These are phyloP conservation scores for Myxozyma neotropica DNA, from an alignment of 805 yeast genomes.

Conservation along the genomic window DNA sequence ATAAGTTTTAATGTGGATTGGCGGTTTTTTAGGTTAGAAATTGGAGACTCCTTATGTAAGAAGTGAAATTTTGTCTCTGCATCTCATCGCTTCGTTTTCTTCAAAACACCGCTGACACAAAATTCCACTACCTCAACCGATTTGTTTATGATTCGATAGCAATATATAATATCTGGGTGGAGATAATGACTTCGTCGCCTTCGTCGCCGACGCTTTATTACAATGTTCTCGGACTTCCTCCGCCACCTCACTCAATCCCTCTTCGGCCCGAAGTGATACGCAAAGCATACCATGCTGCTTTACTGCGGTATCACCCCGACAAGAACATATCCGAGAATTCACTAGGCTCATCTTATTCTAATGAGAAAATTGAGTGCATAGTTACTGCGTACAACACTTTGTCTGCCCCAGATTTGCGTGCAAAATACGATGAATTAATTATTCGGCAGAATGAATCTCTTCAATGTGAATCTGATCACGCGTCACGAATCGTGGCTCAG, in stretches of 20 bases:
- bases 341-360: conserved; percentile 20
- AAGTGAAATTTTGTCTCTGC: not conserved
- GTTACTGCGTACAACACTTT: conserved; percentile 68
- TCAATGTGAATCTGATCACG: conserved; percentile 43
- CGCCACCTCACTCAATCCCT: conserved; percentile 7
- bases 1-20: too few relatives aligned
- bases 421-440: conserved; percentile 57
- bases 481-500: conserved; percentile 40
- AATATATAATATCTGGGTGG: not conserved
- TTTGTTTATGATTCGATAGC: not conserved
- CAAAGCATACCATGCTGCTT: conserved; percentile 60
- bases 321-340: conserved; percentile 44
- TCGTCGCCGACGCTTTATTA: conserved; percentile 1
- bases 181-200: not conserved
- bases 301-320: conserved; percentile 79
- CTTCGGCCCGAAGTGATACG: not conserved
- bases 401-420: conserved; percentile 46
- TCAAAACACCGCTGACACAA: too few relatives aligned
- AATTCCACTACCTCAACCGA: too few relatives aligned
- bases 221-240: conserved; percentile 12
- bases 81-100: not conserved
- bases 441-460: conserved; percentile 34
- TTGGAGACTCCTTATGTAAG: too few relatives aligned
- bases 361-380: conserved; percentile 48
- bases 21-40: too few relatives aligned